These are phyloP conservation scores for Suhomyces canberraensis DNA, from an alignment of 805 yeast species.

Conservation along the genomic window DNA sequence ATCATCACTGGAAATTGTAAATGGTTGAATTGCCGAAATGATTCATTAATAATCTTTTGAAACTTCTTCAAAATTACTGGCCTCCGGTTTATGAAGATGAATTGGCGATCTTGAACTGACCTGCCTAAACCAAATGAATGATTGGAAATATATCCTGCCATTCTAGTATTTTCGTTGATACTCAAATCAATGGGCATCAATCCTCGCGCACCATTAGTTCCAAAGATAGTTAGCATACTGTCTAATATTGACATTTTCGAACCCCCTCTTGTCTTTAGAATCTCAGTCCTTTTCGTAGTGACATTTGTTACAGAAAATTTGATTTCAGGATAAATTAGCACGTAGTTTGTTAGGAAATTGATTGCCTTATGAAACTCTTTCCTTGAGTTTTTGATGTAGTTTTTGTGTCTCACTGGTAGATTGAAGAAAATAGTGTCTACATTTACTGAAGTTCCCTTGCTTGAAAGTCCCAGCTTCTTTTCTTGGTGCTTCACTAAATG, in stretches of 20 bases:
- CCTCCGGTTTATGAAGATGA: conserved; percentile 67
- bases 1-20: conserved; percentile 72
- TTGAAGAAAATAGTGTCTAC: conserved; percentile 59
- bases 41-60: conserved; percentile 62
- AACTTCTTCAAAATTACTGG: conserved; percentile 64
- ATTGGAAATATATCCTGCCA: conserved; percentile 69
- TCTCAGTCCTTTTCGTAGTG: conserved; percentile 43
- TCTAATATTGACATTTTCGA: conserved; percentile 33
- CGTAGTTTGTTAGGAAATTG: conserved; percentile 60
- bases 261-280: conserved; percentile 62
- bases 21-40: conserved; percentile 67
- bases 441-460: conserved; percentile 65
- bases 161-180: conserved; percentile 32
- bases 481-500: conserved; percentile 30
- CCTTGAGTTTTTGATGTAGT: conserved; percentile 61
- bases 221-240: conserved; percentile 67
- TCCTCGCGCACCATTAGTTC: conserved; percentile 60
- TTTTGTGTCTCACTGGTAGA: conserved; percentile 81
- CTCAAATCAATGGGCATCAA: conserved; percentile 48
- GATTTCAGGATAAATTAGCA: conserved; percentile 55
- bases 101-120: conserved; percentile 70
- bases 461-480: conserved; percentile 41
- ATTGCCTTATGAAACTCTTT: conserved; percentile 74
- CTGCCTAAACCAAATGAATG: conserved; percentile 73
- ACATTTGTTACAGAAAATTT: conserved; percentile 61